A percentile compares a stretch with the other conserved stretches of the same genome.
Evolutionary conservation across 2,329 filamentous ascomycete genomes (phyloP).

Genomic region (Exophiala viscosa): DNA sequence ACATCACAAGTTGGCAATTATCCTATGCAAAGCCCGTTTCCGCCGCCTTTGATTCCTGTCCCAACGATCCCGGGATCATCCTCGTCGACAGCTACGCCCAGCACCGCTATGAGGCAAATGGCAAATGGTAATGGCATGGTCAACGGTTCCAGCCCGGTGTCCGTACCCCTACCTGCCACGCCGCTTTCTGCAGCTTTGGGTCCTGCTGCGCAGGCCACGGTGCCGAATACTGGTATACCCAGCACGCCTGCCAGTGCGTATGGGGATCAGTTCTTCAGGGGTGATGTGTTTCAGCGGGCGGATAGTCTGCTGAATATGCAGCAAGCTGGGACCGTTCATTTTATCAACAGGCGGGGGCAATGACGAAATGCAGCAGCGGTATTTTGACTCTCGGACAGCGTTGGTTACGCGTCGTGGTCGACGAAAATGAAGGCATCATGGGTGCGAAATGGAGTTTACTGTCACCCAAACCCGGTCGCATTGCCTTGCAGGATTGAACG

Average conservation of each 20-base stretch:
- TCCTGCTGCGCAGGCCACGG: conserved; percentile 83
- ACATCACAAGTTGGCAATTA: conserved; percentile 2
- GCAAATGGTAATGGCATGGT: conserved; percentile 13
- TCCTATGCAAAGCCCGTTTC: conserved; percentile 18
- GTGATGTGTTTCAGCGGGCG: conserved; percentile 48
- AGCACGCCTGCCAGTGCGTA: conserved; percentile 49
- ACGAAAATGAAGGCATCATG: too few species aligned
- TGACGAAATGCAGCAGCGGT: too few species aligned
- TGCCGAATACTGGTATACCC: conserved; percentile 54
- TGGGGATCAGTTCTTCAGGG: conserved; percentile 48
- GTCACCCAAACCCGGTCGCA: too few species aligned
- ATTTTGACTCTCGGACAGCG: too few species aligned
- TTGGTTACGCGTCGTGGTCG: too few species aligned
- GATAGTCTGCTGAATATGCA: conserved; percentile 44
- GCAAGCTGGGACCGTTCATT: conserved; percentile 18
- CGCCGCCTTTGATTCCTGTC: conserved; percentile 15
- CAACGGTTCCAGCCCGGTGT: conserved; percentile 29
- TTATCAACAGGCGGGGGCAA: conserved; percentile 15
- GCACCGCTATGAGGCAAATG: neutral
- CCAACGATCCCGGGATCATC: conserved; percentile 26
- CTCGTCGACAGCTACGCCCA: conserved; percentile 14
- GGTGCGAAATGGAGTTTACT: too few species aligned
- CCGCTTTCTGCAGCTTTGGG: conserved; percentile 85
- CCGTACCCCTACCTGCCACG: conserved; percentile 69
- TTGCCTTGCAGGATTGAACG: too few species aligned